phyloP scores from a whole-genome alignment of 345 rosid species.

The Euphorbia pulcherrima region DNA sequence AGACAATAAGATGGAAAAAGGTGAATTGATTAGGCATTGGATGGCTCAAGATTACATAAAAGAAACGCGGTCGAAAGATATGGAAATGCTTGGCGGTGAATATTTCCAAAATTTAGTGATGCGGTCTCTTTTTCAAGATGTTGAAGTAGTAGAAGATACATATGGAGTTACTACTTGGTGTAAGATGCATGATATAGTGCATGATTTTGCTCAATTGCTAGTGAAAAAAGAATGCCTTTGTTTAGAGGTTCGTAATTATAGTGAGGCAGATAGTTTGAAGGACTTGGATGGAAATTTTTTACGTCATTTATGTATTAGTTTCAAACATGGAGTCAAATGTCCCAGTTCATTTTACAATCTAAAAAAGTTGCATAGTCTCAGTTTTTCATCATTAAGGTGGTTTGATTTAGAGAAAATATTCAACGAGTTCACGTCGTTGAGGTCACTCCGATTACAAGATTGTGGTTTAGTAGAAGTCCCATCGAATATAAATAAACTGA shows the following conservation, averaged over 20 bases:
- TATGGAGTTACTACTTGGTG: neutral
- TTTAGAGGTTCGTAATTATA: neutral
- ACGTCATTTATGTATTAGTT: neutral
- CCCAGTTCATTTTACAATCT: neutral
- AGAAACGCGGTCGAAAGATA: neutral
- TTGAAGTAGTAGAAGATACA: neutral
- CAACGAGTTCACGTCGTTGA: neutral
- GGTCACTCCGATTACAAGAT: neutral
- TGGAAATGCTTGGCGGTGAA: neutral
- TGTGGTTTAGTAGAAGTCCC: neutral
- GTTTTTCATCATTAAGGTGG: neutral
- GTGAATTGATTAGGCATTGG: neutral
- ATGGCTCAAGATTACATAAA: neutral
- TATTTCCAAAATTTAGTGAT: neutral
- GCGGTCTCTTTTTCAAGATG: neutral
- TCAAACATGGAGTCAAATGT: neutral
- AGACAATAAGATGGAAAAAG: neutral
- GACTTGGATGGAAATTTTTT: neutral
- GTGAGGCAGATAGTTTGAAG: neutral
- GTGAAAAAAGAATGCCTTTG: neutral
- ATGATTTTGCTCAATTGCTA: neutral
- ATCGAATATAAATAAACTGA: neutral
- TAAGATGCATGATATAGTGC: conserved; percentile 3
- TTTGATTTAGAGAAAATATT: neutral
- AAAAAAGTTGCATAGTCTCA: neutral